Evolutionary conservation across 176 grass and related monocot genomes (phyloP).

Genomic region (Carex scoparia): DNA sequence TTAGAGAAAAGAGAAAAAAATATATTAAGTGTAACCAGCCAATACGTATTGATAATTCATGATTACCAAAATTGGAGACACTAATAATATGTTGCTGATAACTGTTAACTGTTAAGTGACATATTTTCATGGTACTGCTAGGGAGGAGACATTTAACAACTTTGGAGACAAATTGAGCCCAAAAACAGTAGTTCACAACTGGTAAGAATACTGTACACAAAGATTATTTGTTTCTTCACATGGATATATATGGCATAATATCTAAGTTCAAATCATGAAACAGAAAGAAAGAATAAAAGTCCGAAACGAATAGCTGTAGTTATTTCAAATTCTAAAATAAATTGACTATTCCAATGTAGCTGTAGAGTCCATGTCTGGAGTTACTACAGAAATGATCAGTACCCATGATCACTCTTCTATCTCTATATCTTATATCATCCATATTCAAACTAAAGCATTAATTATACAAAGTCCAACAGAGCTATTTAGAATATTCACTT

Average conservation of each 20-base stretch:
- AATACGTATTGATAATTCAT: background rate
- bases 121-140: slow-evolving; percentile 20
- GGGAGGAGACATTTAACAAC: slow-evolving; percentile 83
- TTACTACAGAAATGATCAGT: background rate
- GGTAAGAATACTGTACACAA: slow-evolving; percentile 32
- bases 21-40: background rate
- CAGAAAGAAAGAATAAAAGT: background rate
- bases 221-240: background rate
- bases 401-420: background rate
- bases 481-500: background rate
- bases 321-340: background rate
- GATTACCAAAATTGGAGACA: background rate
- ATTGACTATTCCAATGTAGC: background rate
- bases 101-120: slow-evolving; percentile 25
- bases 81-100: background rate
- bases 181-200: slow-evolving; percentile 82
- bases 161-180: slow-evolving; percentile 70
- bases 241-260: background rate
- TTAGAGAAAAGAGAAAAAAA: background rate
- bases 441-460: background rate
- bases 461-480: background rate
- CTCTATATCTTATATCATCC: background rate
- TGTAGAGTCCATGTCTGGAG: background rate
- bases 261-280: background rate
- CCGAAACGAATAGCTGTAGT: background rate